Conservation (phyloP, 2,329 filamentous ascomycete species). For the Calonectria pauciramosa region DNA sequence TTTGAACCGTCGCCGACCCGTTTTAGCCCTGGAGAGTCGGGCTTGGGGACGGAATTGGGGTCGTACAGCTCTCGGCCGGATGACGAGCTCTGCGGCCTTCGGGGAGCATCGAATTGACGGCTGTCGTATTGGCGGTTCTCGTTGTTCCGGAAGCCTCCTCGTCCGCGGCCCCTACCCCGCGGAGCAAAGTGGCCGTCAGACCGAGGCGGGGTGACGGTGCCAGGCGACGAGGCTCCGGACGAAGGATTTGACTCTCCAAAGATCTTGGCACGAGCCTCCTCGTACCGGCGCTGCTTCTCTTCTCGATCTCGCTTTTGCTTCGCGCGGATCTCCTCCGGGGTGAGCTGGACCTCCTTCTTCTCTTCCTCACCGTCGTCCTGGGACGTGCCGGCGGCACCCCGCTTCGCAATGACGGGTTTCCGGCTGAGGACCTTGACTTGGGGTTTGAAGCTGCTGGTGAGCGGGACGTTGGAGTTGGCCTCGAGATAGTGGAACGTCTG, state of each 20-base stretch:
- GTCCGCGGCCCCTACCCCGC: conserved; percentile 62
- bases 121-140: conserved; percentile 49
- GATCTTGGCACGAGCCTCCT: conserved; percentile 88
- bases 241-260: conserved; percentile 75
- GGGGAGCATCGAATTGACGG: conserved; percentile 47
- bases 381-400: conserved; percentile 66
- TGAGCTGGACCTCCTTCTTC: conserved; percentile 72
- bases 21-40: conserved; percentile 64
- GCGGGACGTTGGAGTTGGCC: conserved; percentile 71
- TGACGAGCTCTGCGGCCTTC: conserved; percentile 43
- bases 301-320: conserved; percentile 85
- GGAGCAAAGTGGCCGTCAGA: conserved; percentile 51
- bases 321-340: conserved; percentile 81
- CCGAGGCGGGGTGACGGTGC: conserved; percentile 70
- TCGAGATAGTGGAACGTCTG: conserved; percentile 83
- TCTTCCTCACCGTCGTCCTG: conserved; percentile 70
- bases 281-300: conserved; percentile 91
- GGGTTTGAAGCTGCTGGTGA: conserved; percentile 80
- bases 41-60: conserved; percentile 77
- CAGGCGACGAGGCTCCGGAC: conserved; percentile 73
- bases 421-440: conserved; percentile 88
- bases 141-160: conserved; percentile 51
- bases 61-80: conserved; percentile 79
- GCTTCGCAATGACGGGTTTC: conserved; percentile 76
- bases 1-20: conserved; percentile 55